Conservation (phyloP, 345 rosid genomes). For the Salix brachista region DNA sequence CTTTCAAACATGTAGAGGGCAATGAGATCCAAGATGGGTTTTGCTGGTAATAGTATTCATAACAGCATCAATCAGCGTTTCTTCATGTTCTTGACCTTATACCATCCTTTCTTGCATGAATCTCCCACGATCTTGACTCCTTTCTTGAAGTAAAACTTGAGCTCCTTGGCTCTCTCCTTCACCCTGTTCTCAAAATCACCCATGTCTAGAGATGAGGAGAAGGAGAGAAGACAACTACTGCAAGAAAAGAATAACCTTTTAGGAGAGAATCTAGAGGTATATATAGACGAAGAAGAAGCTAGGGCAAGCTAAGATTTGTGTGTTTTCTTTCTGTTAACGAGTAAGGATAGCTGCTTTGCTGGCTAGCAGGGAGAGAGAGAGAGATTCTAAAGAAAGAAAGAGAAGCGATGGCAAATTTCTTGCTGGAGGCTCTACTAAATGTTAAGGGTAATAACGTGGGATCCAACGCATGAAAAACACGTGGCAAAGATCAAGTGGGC, state of each 20-base stretch:
- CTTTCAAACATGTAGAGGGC: neutral
- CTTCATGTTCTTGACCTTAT: slow-evolving; percentile 66
- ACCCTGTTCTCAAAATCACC: slow-evolving; percentile 75
- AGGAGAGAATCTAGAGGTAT: neutral
- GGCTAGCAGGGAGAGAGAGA: neutral
- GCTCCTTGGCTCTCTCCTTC: slow-evolving; percentile 70
- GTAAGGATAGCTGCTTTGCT: neutral
- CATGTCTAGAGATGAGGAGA: slow-evolving; percentile 27
- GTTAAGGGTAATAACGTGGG: slow-evolving; percentile 10
- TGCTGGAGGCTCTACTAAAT: neutral
- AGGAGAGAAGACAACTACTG: neutral
- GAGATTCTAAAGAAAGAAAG: neutral
- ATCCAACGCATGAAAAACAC: slow-evolving; percentile 30
- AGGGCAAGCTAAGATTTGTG: neutral
- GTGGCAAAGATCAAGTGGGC: slow-evolving; percentile 23
- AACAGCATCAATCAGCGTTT: slow-evolving; percentile 38
- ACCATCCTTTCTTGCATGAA: slow-evolving; percentile 89
- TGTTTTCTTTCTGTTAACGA: neutral
- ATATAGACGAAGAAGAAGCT: neutral
- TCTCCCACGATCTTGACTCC: slow-evolving; percentile 69
- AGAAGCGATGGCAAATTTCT: neutral
- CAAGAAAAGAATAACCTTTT: neutral
- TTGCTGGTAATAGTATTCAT: neutral
- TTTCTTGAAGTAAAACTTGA: slow-evolving; percentile 56
- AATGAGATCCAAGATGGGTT: neutral